Percentiles rank a stretch among this genome's conserved stretches.
These are phyloP conservation scores for Leccinum ochraceum DNA, from an alignment of 768 basidiomycete species.

Conservation along the genomic window DNA sequence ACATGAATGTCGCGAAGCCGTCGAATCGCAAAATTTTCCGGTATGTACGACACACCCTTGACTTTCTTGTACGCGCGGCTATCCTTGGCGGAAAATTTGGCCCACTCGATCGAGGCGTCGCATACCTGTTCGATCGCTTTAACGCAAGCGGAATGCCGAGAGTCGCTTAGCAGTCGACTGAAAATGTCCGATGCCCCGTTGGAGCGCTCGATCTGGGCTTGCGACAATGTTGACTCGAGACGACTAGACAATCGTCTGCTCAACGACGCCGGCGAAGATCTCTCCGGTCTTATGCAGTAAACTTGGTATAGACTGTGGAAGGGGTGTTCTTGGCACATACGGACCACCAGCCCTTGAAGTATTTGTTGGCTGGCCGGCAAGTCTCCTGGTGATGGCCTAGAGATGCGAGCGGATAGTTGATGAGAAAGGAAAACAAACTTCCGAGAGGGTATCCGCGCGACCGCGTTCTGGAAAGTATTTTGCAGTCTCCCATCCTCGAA, in stretches of 20 bases:
- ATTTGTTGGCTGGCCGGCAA: slow-evolving; percentile 49
- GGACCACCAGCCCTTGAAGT: slow-evolving; percentile 63
- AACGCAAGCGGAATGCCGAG: slow-evolving; percentile 40
- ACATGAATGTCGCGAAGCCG: slow-evolving; percentile 58
- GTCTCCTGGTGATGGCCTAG: slow-evolving; percentile 38
- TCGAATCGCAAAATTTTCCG: slow-evolving; percentile 45
- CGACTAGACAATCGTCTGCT: slow-evolving; percentile 50
- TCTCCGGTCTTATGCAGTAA: slow-evolving; percentile 61
- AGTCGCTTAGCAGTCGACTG: slow-evolving; percentile 49
- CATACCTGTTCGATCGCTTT: slow-evolving; percentile 60
- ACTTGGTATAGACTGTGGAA: slow-evolving; percentile 94
- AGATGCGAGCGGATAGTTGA: slow-evolving; percentile 90
- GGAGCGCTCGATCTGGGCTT: slow-evolving; percentile 54
- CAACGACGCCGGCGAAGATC: slow-evolving; percentile 19
- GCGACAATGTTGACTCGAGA: slow-evolving; percentile 37
- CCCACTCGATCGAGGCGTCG: slow-evolving; percentile 71
- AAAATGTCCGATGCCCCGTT: slow-evolving; percentile 67
- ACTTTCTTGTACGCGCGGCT: slow-evolving; percentile 27
- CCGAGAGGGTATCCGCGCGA: slow-evolving; percentile 70
- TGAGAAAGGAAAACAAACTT: slow-evolving; percentile 94
- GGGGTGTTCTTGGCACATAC: slow-evolving; percentile 88
- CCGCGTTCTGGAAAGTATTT: slow-evolving; percentile 42
- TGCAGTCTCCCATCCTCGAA: slow-evolving; percentile 60
- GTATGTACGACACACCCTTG: slow-evolving; percentile 42
- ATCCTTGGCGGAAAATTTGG: slow-evolving; percentile 55